Conservation (phyloP, 768 basidiomycete genomes). For the Psilocybe azurescens region DNA sequence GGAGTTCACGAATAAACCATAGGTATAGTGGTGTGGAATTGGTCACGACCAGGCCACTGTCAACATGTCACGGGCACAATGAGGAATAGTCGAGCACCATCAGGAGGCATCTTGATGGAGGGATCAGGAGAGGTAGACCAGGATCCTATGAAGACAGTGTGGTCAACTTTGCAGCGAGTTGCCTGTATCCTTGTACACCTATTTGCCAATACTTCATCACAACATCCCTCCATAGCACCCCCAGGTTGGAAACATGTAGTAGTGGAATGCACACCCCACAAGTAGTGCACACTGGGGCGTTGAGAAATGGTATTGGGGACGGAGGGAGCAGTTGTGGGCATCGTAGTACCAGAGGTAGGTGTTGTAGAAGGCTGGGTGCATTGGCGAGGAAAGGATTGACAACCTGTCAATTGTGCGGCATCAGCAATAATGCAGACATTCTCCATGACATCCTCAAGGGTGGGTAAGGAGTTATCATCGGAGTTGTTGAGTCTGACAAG, state of each 20-base stretch:
- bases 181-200: neutral
- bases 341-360: neutral
- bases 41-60: constrained; percentile 27
- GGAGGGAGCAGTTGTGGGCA: neutral
- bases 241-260: constrained; percentile 14
- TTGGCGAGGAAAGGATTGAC: neutral
- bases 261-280: constrained; percentile 8
- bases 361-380: neutral
- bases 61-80: constrained; percentile 32
- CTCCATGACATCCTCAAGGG: too few relatives aligned
- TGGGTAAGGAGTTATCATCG: too few relatives aligned
- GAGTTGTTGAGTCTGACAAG: neutral
- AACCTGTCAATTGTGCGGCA: neutral
- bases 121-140: constrained; percentile 23
- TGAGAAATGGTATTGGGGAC: neutral
- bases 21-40: constrained; percentile 22
- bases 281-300: constrained; percentile 4
- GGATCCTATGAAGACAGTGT: constrained; percentile 26
- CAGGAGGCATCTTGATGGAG: constrained; percentile 18
- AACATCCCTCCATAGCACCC: constrained; percentile 16
- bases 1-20: constrained; percentile 21
- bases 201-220: constrained; percentile 11
- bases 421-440: too few relatives aligned
- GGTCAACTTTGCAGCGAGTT: constrained; percentile 28
- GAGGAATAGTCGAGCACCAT: constrained; percentile 19